These are phyloP conservation scores for Psilocybe sp. DNA, from an alignment of 768 basidiomycete species.

Conservation along the genomic window DNA sequence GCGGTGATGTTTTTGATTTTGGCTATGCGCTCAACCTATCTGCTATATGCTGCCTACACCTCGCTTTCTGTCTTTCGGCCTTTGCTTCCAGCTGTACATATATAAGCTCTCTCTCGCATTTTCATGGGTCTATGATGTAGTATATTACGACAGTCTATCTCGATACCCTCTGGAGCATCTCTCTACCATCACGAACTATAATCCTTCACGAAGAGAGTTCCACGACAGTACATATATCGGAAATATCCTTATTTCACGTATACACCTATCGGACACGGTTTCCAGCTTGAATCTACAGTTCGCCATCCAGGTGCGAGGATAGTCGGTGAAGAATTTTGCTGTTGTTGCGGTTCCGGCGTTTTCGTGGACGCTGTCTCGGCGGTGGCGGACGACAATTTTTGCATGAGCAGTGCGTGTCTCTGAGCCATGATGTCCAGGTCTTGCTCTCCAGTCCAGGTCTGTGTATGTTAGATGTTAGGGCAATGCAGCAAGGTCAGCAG, in stretches of 20 bases:
- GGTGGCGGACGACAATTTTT: slow-evolving; percentile 4
- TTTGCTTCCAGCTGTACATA: too few species aligned
- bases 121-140: too few species aligned
- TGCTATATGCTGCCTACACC: too few species aligned
- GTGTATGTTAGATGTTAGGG: neutral
- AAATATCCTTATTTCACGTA: slow-evolving; percentile 10
- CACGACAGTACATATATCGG: too few species aligned
- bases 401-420: slow-evolving; percentile 34
- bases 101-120: too few species aligned
- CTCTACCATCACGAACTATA: too few species aligned
- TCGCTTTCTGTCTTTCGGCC: too few species aligned
- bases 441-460: slow-evolving; percentile 47
- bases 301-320: slow-evolving; percentile 49
- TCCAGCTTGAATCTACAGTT: slow-evolving; percentile 48
- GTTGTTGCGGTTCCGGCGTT: neutral
- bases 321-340: neutral
- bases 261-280: slow-evolving; percentile 68
- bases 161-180: neutral
- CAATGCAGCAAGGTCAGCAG: neutral
- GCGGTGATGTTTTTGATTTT: too few species aligned
- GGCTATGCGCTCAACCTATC: too few species aligned
- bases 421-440: slow-evolving; percentile 56
- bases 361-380: neutral
- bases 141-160: slow-evolving; percentile 13
- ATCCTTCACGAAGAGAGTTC: too few species aligned